Conservation (phyloP, 495 filamentous ascomycete genomes). For the Penicillium dipodomyicola region DNA sequence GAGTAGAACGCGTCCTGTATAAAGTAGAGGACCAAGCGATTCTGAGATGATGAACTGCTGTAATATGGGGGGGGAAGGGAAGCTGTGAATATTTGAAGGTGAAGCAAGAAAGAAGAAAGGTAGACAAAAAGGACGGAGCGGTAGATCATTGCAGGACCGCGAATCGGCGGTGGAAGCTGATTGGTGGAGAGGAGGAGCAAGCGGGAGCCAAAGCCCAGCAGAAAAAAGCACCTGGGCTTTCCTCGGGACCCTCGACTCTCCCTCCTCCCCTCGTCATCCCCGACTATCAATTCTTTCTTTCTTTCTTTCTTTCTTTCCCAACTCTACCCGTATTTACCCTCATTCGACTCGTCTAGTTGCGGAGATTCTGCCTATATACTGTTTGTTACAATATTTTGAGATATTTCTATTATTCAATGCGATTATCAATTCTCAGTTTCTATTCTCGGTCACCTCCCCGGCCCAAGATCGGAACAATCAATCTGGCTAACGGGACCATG, state of each 20-base stretch:
- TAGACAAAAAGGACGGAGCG: conserved; percentile 40
- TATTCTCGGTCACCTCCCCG: conserved; percentile 2
- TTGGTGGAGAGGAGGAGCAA: conserved; percentile 49
- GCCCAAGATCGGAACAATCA: conserved; percentile 7
- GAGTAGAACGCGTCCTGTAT: conserved; percentile 25
- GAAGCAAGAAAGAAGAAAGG: conserved; percentile 32
- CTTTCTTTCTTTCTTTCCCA: conserved; percentile 21
- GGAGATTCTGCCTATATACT: conserved; percentile 14
- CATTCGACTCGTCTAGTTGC: conserved; percentile 38
- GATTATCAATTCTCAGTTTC: conserved; percentile 27
- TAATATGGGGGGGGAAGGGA: conserved; percentile 25
- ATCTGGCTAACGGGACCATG: background rate
- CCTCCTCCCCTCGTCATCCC: conserved; percentile 14
- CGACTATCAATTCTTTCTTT: conserved; percentile 17
- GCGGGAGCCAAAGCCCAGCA: conserved; percentile 35
- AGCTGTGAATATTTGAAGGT: conserved; percentile 18
- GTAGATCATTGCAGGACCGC: conserved; percentile 37
- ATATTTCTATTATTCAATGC: background rate
- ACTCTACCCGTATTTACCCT: conserved; percentile 37
- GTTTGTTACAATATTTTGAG: background rate
- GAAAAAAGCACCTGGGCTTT: conserved; percentile 16
- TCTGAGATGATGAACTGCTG: conserved; percentile 17
- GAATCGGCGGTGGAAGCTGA: conserved; percentile 29
- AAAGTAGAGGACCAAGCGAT: background rate
- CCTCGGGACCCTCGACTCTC: conserved; percentile 15